These are phyloP conservation scores for Climacium dendroides DNA, from an alignment of 225 moss, liverwort and hornwort species.

Conservation along the genomic window DNA sequence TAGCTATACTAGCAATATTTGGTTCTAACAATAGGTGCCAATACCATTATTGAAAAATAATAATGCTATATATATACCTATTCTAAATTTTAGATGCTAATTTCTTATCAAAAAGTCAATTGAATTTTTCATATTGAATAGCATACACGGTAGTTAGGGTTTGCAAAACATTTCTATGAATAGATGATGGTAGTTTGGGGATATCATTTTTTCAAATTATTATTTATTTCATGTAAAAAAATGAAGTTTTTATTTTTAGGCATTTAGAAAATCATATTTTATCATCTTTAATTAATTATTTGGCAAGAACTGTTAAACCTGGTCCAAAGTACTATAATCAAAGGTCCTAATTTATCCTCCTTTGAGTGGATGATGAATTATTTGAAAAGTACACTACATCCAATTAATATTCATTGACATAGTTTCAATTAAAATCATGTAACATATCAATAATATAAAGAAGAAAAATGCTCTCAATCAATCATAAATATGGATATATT, in stretches of 20 bases:
- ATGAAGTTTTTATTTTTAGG: accelerated
- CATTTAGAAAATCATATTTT: not conserved
- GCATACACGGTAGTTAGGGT: accelerated
- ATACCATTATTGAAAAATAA: not conserved
- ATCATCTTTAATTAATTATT: not conserved
- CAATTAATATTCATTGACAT: not conserved
- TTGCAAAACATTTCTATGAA: not conserved
- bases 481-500: not conserved
- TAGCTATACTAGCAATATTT: accelerated
- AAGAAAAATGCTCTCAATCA: not conserved
- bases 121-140: not conserved
- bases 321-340: accelerated
- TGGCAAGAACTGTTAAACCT: accelerated
- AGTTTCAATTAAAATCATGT: not conserved
- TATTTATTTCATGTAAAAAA: not conserved
- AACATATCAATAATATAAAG: not conserved
- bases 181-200: accelerated
- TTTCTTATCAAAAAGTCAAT: not conserved
- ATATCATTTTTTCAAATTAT: not conserved
- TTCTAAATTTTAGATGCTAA: too few species aligned
- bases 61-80: accelerated
- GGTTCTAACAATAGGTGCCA: not conserved
- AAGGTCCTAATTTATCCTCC: not conserved
- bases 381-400: not conserved
- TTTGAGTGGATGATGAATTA: accelerated